Base-by-base conservation (phyloP, 169 alveolate species). In the Eimeria tenella region DNA sequence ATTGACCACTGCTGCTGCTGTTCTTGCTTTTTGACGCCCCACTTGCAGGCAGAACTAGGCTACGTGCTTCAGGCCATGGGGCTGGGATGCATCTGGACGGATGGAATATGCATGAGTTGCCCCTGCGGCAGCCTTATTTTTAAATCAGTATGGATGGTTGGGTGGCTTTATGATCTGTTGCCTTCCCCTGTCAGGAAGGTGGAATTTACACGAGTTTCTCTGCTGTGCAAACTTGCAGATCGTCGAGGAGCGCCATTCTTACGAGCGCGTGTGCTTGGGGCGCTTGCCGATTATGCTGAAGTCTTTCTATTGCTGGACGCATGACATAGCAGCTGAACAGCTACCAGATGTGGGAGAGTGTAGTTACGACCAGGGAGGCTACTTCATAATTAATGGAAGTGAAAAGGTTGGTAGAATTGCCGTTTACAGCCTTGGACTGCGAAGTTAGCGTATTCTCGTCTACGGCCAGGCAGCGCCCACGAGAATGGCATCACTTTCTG, bases 341-440 rank as follows among this genome's bases (percentile, higher is more conserved):
- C 97, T 99, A 93, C 98, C 98, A 63, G 98, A 97, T 68, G 97
- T 97, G 83, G 99, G 99, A 56, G 99, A 99, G 90, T 99, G 99
- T 95, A 97, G 98, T 65, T 99, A 97, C 96, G 99, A 99, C 86
- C 99, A 99, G 92, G 99, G 99, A 0, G 99, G 99, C 50, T 99
- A 99, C 96, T 99, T 99, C 96, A 98, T 99, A 73, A 99, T 99
- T 58, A 99, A 99, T 94, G 99, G 99, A 70, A 98, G 99, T 70
- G 99, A 99, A 96, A 99, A 99, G 95, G 99, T 99, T 21, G 11
- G 79, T 58, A 31, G 42, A 31, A 4, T 60, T 7, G 23, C 15
- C 15, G 70, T 60, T 60, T 60, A 5, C 15, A 60, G n/a, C 6
- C 6, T 3, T 60, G n/a, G 70, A n/a, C 23, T n/a, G 4, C n/a